These are phyloP conservation scores for Fraxinus velutina DNA, from an alignment of 305 asterid genomes.

Conservation along the genomic window DNA sequence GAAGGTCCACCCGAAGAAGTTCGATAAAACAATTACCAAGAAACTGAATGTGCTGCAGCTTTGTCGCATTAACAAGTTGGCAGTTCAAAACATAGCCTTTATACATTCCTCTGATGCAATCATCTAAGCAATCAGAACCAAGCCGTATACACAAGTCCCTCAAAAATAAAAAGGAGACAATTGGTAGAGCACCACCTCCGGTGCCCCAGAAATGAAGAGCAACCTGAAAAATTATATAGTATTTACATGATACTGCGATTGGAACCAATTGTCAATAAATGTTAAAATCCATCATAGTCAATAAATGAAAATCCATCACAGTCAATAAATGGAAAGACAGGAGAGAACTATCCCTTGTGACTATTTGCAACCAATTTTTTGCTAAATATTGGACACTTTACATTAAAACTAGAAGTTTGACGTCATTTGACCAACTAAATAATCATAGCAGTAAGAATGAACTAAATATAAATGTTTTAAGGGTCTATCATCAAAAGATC, in stretches of 20 bases:
- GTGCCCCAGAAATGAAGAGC: slow-evolving; percentile 97
- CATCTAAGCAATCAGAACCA: slow-evolving; percentile 76
- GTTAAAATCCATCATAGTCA: not conserved
- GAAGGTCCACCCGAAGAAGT: slow-evolving; percentile 63
- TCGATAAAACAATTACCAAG: slow-evolving; percentile 82
- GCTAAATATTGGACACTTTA: slow-evolving; percentile 11
- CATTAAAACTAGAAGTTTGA: not conserved
- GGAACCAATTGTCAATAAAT: not conserved
- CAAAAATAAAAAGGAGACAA: slow-evolving; percentile 76
- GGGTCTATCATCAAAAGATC: not conserved
- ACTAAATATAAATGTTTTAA: not conserved
- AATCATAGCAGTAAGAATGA: not conserved
- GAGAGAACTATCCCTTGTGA: slow-evolving; percentile 1
- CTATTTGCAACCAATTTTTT: not conserved
- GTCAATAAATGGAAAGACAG: not conserved
- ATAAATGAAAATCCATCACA: not conserved
- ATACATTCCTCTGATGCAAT: slow-evolving; percentile 88
- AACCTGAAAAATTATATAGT: slow-evolving; percentile 48
- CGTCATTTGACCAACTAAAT: slow-evolving; percentile 10
- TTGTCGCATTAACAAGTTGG: slow-evolving; percentile 65
- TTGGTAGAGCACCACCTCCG: slow-evolving; percentile 83
- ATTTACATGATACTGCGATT: slow-evolving; percentile 1
- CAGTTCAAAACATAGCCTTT: slow-evolving; percentile 81
- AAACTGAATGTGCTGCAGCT: slow-evolving; percentile 81
- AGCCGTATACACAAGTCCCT: slow-evolving; percentile 73